Base-by-base conservation (phyloP, 176 grass and related monocot genomes). In the Cenchrus purpureus region DNA sequence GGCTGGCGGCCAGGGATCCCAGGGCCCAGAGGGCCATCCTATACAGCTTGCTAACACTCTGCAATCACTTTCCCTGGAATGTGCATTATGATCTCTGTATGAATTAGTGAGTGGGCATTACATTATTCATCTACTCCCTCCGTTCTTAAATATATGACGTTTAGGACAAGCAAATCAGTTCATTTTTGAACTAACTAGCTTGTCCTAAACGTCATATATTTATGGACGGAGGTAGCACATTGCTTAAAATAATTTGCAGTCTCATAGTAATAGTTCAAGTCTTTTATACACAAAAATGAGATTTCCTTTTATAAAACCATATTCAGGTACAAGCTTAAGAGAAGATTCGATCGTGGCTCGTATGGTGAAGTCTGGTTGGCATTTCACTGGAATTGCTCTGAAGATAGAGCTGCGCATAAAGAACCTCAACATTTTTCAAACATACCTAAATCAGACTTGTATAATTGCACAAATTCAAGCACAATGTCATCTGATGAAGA, bases 311-410 rank as follows among this genome's bases (percentile, higher is more conserved):
- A 79, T 59, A 90, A 77, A 73, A 85, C 25, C 28, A 81, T 77
- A 74, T 52, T 68, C 53, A 98, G 95, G 84, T 98, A 98, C 87
- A 93, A 95, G 78, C 85, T 98, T 73, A 98, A 95, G 91, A 95
- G 76, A 89, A 95, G 86, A 85, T 98, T 93, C 78, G 95, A 98
- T 83, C 93, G 93, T 19, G 95, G 95, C 34, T 98, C 95, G 51
- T 98, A 95, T 83, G 95, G 95, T 79, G 95, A 98, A 93, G 95
- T 98, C 83, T 98, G 95, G 95, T 89, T 98, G 76, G 95, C 95
- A 72, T 98, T 92, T 95, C 93, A 93, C 77, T 98, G 93, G 95
- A 98, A 95, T 73, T 98, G 95, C 59, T 95, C 95, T 74, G 73
- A 89, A 83, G 85, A 91, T 92, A 43, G 76, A 70, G 89, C 87